Evolutionary conservation across 306 rosid genomes (phyloP), one percentile per base, ranked within the genome.

Genomic region (Acacia confusa): DNA sequence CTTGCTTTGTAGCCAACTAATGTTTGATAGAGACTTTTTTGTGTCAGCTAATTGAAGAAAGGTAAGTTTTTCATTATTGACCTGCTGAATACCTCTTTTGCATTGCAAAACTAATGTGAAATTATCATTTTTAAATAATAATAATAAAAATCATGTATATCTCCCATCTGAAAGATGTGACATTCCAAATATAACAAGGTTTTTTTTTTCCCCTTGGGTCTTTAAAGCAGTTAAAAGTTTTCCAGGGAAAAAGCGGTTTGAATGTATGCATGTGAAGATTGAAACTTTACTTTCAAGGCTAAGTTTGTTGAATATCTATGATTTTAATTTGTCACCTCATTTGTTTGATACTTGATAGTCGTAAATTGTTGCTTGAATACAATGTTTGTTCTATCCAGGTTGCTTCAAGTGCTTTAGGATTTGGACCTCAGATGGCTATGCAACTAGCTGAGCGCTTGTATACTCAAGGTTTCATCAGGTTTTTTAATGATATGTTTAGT

Each of bases 401-500:
- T 82, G 97, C 99, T 83, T 95, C 99, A 83, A 95, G 97, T 82
- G 95, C 97, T 79, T 87, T 95, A 67, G 97, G 99, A 81, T 91
- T 88, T 87, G 97, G 99, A 78, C 99, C 99, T 78, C 99, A 95
- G 78, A 82, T 87, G 86, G 95, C 97, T 25, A 95, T 95, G 99
- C 99, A 95, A 82, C 76, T 92, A 76, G 99, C 99, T 68, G 99
- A 95, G 69, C 94, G 99, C 68, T 85, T 95, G 87, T 95, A 95
- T 87, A 92, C 95, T 50, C 99, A 88, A 85, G 99, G 99, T 45
- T 95, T 88, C 87, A 91, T 93, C 89, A 95, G 99, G 99, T 95
- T 71, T 81, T 85, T 60, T 55, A 75, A 34, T 28, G 25, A 70
- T 61, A 36, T 79, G 34, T 17, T 40, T 66, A 24, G 69, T 50